These are phyloP conservation scores for Tuber microsphaerosporum DNA, from an alignment of 495 filamentous ascomycete species.

Conservation along the genomic window DNA sequence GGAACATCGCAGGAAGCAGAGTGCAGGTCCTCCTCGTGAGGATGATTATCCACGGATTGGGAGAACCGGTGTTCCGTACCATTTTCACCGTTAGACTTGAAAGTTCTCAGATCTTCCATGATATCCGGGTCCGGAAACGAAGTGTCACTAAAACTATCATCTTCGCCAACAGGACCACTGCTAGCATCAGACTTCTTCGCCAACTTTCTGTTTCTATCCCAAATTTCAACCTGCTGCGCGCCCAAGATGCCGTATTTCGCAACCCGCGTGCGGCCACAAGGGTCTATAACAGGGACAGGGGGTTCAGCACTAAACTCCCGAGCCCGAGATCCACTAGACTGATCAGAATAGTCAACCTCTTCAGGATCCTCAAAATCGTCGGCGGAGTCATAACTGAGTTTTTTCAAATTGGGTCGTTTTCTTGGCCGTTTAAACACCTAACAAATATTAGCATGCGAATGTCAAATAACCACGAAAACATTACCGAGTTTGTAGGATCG, in stretches of 20 bases:
- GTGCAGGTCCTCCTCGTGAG: neutral
- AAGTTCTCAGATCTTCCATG: neutral
- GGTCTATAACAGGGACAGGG: slow-evolving; percentile 22
- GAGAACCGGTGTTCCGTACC: neutral
- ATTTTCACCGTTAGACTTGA: neutral
- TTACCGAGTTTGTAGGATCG: slow-evolving; percentile 27
- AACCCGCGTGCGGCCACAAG: slow-evolving; percentile 29
- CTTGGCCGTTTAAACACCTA: neutral
- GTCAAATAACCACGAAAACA: neutral
- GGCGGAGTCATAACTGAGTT: neutral
- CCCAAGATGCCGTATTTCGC: slow-evolving; percentile 34
- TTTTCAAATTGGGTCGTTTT: neutral
- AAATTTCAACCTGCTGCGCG: slow-evolving; percentile 29
- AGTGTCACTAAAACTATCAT: neutral
- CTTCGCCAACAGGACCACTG: neutral
- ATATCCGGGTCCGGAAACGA: neutral
- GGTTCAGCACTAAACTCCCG: slow-evolving; percentile 29
- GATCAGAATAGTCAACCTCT: neutral
- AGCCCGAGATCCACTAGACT: slow-evolving; percentile 9
- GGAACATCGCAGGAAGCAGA: neutral
- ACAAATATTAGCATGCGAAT: neutral
- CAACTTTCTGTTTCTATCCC: slow-evolving; percentile 19
- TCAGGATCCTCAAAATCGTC: neutral
- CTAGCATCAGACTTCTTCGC: slow-evolving; percentile 1
- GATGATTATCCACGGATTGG: neutral